Evolutionary conservation across 83 land plant genomes (phyloP), one percentile per base, ranked within the genome.

Genomic region (Diphasiastrum complanatum): DNA sequence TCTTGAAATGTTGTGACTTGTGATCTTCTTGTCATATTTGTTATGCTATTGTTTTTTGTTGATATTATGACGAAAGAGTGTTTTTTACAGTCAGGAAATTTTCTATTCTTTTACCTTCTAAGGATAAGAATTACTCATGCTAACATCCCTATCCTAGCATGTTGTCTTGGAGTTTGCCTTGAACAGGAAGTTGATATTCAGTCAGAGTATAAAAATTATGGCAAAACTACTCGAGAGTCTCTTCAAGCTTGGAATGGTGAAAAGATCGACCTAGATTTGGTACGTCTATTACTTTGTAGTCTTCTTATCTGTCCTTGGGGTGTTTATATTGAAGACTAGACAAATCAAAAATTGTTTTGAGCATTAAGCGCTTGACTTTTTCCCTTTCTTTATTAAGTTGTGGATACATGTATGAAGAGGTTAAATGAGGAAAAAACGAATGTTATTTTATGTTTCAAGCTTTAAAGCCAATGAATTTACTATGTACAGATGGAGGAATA

Each of bases 171-270:
- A n/a, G n/a, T n/a, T n/a, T n/a, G n/a, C 29, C 29, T 47, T 28
- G 4, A 69, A 29, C 72, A 85, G 91, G 87, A 77, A 23, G 74
- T 75, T 28, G 87, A 81, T 60, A 75, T 89, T 48, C 85, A 85
- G 23, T 34, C 73, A 29, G 72, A 57, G 12, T 89, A 89, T 70
- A 80, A 69, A 26, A 64, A 33, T 26, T 89, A 78, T 61, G 79
- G 83, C 60, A 49, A 43, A 40, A 37, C 66, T 51, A 89, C 91
- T 27, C 79, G 78, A 63, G 68, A 72, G 27, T 81, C 86, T 11
- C 82, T 89, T 54, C 80, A 83, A 69, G 91, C 85, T 10, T 89
- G 91, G 91, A 71, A 74, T 47, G 73, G 81, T 69, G 67, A 79
- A 36, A 79, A 76, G 56, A 38, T 83, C 26, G 96, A 89, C 71